Base-by-base conservation (phyloP, 345 rosid genomes). In the Orychophragmus violaceus region DNA sequence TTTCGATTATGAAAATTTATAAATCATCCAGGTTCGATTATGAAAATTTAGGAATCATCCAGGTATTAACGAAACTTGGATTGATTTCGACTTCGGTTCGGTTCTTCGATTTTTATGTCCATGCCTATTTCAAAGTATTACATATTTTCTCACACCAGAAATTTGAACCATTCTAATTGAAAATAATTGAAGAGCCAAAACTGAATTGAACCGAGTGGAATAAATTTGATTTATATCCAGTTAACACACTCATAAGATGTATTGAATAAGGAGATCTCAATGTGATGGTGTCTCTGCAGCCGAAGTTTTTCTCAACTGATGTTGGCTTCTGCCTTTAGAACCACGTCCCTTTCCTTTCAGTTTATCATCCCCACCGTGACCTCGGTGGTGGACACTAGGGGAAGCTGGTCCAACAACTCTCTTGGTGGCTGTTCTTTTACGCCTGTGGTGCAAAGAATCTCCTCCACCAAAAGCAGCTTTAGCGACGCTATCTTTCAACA, bases 401-500 rank as follows among this genome's bases (percentile, higher is more conserved):
- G 80, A 65, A 39, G 71, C 73, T 41, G 73, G 67, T 74, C 68
- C 76, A 8, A 22, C 32, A 25, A 1, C 22, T 61, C 51, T 67
- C 73, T 74, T 74, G 64, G 59, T 3, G 12, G 64, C 5, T 53
- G 59, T 61, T 68, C 68, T 74, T 16, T 68, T 68, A 39, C 69
- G 72, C 0, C 72, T 35, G 60, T 64, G 56, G 33, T 68, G 77
- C 28, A 67, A 1, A 60, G 64, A 60, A 16, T 60, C 70, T 33
- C 76, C 70, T 0, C 76, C 65, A 27, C 95, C 88, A 23, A 90
- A 77, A 1, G 93, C 95, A 21, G 99, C 95, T 81, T 76, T 85
- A 4, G 97, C 89, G 1, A 94, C 84, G 13, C 94, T 82, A 36
- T 88, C 95, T 10, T 81, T 85, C 18, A 84, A 79, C 27, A 83